Evolutionary conservation across 257 asterid species (phyloP).

Genomic region (Misopates orontium): DNA sequence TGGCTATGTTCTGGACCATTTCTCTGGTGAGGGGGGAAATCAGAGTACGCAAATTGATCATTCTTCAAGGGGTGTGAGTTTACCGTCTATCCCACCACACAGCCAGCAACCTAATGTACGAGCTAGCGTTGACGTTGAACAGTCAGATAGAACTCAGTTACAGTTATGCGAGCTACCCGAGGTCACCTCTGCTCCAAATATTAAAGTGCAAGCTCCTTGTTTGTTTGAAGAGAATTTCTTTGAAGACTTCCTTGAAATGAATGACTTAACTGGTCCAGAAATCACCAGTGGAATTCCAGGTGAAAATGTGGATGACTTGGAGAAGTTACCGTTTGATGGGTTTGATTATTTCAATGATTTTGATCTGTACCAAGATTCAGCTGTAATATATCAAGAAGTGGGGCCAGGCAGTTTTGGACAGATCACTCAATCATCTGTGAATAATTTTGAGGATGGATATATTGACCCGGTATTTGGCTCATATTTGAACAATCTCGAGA

Average conservation of each 20-base stretch:
- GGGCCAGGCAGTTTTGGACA: conserved; percentile 41
- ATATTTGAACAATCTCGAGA: conserved; percentile 31
- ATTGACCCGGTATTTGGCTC: conserved; percentile 26
- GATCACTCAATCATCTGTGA: conserved; percentile 33
- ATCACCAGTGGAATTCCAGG: conserved; percentile 33
- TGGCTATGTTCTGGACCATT: conserved; percentile 33
- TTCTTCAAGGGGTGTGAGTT: conserved; percentile 36
- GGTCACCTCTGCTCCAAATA: conserved; percentile 46
- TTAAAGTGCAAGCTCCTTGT: conserved; percentile 13
- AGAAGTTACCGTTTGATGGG: conserved; percentile 40
- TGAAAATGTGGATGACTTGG: conserved; percentile 31
- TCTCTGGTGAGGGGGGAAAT: conserved; percentile 41
- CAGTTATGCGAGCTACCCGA: conserved; percentile 54
- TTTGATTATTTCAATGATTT: conserved; percentile 52
- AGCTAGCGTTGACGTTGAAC: conserved; percentile 46
- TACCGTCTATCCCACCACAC: conserved; percentile 30
- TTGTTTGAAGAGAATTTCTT: conserved; percentile 51
- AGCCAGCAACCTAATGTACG: conserved; percentile 29
- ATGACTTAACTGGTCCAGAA: conserved; percentile 60
- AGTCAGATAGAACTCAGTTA: conserved; percentile 45
- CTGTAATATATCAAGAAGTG: conserved; percentile 36
- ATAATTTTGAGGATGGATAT: conserved; percentile 32
- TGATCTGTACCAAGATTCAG: conserved; percentile 60
- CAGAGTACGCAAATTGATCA: conserved; percentile 41
- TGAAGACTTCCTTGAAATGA: conserved; percentile 82